Conservation (phyloP, 2,329 filamentous ascomycete species). For the Phialemoniopsis sp. region DNA sequence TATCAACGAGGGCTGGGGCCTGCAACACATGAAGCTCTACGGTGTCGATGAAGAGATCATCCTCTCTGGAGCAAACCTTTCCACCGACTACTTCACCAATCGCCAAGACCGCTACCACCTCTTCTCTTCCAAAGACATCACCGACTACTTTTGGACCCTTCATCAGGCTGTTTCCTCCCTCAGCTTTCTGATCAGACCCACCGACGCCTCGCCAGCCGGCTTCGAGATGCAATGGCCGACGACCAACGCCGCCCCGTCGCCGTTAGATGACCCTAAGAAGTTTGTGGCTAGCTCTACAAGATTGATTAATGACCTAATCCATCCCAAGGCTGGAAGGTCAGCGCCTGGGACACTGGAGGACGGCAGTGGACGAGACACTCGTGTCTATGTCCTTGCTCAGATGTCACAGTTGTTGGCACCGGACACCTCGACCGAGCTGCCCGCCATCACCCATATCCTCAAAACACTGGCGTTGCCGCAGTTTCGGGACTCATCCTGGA, state of each 20-base stretch:
- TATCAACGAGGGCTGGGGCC: constrained; percentile 96
- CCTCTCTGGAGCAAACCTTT: constrained; percentile 89
- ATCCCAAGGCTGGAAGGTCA: constrained; percentile 33
- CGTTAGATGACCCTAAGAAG: constrained; percentile 61
- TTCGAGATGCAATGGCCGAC: constrained; percentile 70
- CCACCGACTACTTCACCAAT: constrained; percentile 92
- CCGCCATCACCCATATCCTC: constrained; percentile 72
- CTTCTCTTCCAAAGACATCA: constrained; percentile 73
- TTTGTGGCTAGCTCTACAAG: constrained; percentile 69
- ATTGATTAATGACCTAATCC: constrained; percentile 63
- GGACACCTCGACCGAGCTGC: constrained; percentile 84
- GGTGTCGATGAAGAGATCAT: constrained; percentile 94
- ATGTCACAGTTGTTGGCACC: constrained; percentile 79
- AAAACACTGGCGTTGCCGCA: constrained; percentile 58
- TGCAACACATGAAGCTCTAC: constrained; percentile 99
- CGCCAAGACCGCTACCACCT: constrained; percentile 93
- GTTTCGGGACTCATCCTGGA: constrained; percentile 75
- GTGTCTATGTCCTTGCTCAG: constrained; percentile 82
- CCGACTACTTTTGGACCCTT: constrained; percentile 76
- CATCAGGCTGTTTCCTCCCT: constrained; percentile 75
- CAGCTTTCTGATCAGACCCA: constrained; percentile 74
- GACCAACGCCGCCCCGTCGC: constrained; percentile 70
- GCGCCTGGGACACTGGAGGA: background rate
- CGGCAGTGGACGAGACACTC: constrained; percentile 50
- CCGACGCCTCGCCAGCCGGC: constrained; percentile 43